Evolutionary conservation across 495 filamentous ascomycete species (phyloP).

Genomic region (Wilcoxina mikolae): DNA sequence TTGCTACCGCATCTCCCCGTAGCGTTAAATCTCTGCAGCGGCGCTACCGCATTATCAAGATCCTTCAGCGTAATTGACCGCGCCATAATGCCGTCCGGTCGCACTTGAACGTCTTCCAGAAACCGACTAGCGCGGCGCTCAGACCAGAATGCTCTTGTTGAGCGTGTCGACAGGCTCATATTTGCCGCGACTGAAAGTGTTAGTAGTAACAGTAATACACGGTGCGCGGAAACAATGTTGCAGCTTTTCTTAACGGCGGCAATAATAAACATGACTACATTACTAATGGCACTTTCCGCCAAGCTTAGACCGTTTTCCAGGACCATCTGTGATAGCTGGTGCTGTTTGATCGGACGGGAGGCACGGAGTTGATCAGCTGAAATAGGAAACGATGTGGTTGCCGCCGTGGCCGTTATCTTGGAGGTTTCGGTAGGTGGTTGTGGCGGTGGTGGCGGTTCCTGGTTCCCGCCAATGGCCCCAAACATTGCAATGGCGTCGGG

Average conservation of each 20-base stretch:
- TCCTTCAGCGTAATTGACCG: constrained; percentile 72
- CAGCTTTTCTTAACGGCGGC: constrained; percentile 47
- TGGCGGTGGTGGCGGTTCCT: constrained; percentile 1
- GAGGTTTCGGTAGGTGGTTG: too few species aligned
- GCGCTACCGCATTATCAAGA: constrained; percentile 42
- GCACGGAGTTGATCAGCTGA: too few species aligned
- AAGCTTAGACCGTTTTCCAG: constrained; percentile 53
- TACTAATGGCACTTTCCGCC: constrained; percentile 52
- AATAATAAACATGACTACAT: constrained; percentile 58
- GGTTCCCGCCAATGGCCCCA: constrained; percentile 52
- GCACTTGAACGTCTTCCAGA: constrained; percentile 65
- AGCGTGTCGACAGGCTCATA: constrained; percentile 50
- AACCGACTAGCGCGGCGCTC: constrained; percentile 66
- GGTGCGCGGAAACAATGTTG: constrained; percentile 58
- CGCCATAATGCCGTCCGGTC: constrained; percentile 63
- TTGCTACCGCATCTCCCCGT: background rate
- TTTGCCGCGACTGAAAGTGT: constrained; percentile 54
- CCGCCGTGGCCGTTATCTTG: too few species aligned
- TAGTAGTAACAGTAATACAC: constrained; percentile 55
- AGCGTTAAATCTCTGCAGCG: background rate
- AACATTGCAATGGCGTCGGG: constrained; percentile 87
- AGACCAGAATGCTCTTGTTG: constrained; percentile 62
- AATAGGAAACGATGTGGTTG: too few species aligned
- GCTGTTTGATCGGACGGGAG: constrained; percentile 43
- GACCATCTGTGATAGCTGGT: constrained; percentile 53